These are phyloP conservation scores for Penicillium griseofulvum DNA, from an alignment of 2,329 filamentous ascomycete genomes.

Conservation along the genomic window DNA sequence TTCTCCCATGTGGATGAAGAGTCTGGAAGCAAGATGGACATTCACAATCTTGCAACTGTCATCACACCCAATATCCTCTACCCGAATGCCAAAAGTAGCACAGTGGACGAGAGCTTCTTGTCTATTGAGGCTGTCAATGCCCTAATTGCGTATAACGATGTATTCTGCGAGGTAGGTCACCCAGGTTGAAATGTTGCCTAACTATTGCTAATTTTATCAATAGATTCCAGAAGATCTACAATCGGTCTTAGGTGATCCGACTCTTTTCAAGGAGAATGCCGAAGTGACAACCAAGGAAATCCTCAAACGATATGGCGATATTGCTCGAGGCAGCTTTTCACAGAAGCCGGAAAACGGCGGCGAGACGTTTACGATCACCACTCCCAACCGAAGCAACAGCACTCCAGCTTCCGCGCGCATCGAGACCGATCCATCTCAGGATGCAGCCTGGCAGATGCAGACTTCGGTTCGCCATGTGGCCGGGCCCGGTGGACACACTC, in stretches of 20 bases:
- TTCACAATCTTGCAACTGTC: constrained; percentile 94
- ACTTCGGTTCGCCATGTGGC: constrained; percentile 75
- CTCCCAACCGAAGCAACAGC: constrained; percentile 40
- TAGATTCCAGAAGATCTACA: constrained; percentile 92
- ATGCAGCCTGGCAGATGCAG: constrained; percentile 73
- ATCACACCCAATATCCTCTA: constrained; percentile 95
- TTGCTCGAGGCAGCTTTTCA: constrained; percentile 63
- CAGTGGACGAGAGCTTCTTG: constrained; percentile 85
- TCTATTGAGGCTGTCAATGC: constrained; percentile 91
- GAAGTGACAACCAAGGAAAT: constrained; percentile 98
- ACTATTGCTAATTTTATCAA: not conserved
- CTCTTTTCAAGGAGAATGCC: constrained; percentile 73
- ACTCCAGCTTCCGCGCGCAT: constrained; percentile 61
- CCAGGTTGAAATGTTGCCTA: not conserved
- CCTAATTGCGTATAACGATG: constrained; percentile 88
- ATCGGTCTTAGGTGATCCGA: constrained; percentile 77
- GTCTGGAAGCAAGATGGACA: constrained; percentile 97
- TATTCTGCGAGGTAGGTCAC: constrained; percentile 89
- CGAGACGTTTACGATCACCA: constrained; percentile 51
- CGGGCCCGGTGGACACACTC: constrained; percentile 40
- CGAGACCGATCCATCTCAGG: constrained; percentile 78
- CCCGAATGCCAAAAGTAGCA: constrained; percentile 63
- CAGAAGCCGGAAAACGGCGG: constrained; percentile 53
- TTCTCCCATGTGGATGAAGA: constrained; percentile 98
- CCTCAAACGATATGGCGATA: constrained; percentile 85